Evolutionary conservation across 345 rosid species (phyloP), one percentile per base, ranked within the genome.

Genomic region (Populus euphratica): DNA sequence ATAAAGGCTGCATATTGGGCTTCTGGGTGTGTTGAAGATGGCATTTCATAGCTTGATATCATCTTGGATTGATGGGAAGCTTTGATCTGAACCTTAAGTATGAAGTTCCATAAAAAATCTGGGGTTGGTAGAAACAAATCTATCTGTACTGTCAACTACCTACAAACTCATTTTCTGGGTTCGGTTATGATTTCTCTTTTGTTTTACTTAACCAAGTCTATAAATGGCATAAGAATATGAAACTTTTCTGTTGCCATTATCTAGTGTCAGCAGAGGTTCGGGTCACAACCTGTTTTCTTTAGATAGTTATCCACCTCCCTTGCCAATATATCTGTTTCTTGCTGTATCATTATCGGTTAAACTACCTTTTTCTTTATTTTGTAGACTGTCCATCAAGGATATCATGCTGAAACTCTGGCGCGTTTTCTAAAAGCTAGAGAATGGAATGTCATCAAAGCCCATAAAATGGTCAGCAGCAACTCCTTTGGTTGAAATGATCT

Each of bases 351-450:
- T 72, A 8, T 63, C 38, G 2, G 49, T 71, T 74, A 43, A 81
- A 13, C 5, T 13, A 14, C 52, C 50, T 9, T 38, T 38, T 41
- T 80, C 50, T 36, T 83, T 74, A 68, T 79, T 21, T 86, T 25
- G 73, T 91, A 96, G 98, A 94, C 87, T 82, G 73, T 96, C 76
- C 99, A 96, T 81, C 99, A 94, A 73, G 99, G 98, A 8, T 88
- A 84, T 86, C 88, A 90, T 8, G 80, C 80, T 23, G 97, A 92
- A 88, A 89, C 86, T 38, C 82, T 92, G 81, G 72, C 73, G 66
- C 97, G 97, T 72, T 96, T 94, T 80, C 91, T 96, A 66, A 94
- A 89, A 86, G 99, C 99, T 10, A 90, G 99, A 77, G 97, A 96
- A 35, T 89, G 95, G 91, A 88, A 91, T 89, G 94, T 94, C 61